Evolutionary conservation across 2,329 filamentous ascomycete genomes (phyloP), one percentile per base, ranked within the genome.

Genomic region (Ilyonectria sp.): DNA sequence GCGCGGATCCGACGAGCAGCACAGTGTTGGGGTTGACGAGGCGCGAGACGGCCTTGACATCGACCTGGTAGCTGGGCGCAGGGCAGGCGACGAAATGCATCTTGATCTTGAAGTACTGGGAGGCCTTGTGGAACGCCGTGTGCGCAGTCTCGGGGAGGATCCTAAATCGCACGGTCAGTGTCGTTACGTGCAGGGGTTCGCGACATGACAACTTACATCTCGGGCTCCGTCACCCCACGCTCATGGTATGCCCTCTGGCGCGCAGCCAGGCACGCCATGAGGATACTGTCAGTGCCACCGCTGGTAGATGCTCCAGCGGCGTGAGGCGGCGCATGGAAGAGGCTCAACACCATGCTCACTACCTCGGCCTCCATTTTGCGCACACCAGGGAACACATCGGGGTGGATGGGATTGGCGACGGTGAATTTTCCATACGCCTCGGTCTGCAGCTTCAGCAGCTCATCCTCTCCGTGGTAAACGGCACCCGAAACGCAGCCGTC

Each of bases 291-390:
- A 0, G 96, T 98, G 55, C 96, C 96, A 69, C 96, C 96, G 69
- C 93, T 93, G 2, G 96, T 98, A 17, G 93, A 94, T 10, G 96
- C 94, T 69, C 96, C 96, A 6, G 93, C 95, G 33, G 91, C 94
- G 63, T 90, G 92, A n/a, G 90, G 85, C 3, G 96, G 96, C 9
- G 93, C 94, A 80, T 97, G 94, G 86, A 98, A 99, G 80, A 99
- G 84, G 50, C 89, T 89, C 68, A 97, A 85, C 33, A 97, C 94
- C 95, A 99, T 99, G 72, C 95, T 93, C 59, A 99, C 96, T 69
- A 99, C 86, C 84, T 99, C 96, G 50, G 96, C 95, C 85, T 99
- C 96, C 96, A 99, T 99, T 89, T 99, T 99, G 76, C 96, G 88
- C 59, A 99, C 95, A 31, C 95, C 96, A 17, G 96, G 96, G 83